These are phyloP conservation scores for Saccharomyces hybrid DNA, from an alignment of 1,139 yeast genomes.

Conservation along the genomic window DNA sequence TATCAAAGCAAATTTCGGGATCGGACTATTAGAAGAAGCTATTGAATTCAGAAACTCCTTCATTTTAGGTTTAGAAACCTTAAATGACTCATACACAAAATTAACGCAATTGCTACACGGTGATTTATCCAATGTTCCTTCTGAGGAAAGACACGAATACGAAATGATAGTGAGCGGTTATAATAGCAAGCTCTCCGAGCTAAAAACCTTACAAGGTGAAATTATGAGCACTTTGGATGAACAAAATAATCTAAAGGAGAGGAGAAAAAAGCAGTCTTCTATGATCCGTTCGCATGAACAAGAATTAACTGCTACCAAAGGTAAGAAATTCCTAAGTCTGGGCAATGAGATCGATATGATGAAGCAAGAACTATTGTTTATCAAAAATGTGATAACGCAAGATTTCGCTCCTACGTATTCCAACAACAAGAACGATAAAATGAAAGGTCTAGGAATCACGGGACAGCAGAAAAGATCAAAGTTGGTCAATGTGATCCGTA, in stretches of 20 bases:
- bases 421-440: not conserved
- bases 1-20: slow-evolving; percentile 13
- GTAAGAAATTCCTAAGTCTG: not conserved
- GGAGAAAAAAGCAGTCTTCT: not conserved
- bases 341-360: not conserved
- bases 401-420: not conserved
- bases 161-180: not conserved
- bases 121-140: not conserved
- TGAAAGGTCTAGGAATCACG: not conserved
- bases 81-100: not conserved
- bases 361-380: not conserved
- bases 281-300: not conserved
- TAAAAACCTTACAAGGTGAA: not conserved
- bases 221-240: not conserved
- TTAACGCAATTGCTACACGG: not conserved
- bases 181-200: not conserved
- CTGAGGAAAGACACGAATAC: not conserved
- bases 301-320: not conserved
- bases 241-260: not conserved
- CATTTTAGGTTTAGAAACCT: not conserved
- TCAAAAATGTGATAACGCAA: not conserved
- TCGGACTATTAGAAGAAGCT: not conserved
- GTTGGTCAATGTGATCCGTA: not conserved
- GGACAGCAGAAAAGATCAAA: not conserved
- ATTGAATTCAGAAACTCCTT: not conserved